These are phyloP conservation scores for Backusella morwellensis DNA, from an alignment of 192 early-diverging fungal species.

Conservation along the genomic window DNA sequence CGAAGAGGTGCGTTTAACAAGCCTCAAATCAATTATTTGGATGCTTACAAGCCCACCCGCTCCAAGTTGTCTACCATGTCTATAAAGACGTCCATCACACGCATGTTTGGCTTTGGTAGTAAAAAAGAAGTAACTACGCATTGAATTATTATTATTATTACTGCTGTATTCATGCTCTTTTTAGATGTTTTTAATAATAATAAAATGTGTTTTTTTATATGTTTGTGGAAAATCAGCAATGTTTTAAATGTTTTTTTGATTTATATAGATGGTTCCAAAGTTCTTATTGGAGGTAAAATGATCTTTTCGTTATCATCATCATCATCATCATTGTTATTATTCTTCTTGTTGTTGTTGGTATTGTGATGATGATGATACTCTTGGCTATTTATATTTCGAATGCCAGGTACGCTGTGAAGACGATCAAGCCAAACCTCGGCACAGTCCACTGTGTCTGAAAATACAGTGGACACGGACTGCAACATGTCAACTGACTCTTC, in stretches of 20 bases:
- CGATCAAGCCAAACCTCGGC: slow-evolving; percentile 65
- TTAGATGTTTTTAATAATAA: background rate
- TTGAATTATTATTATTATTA: background rate
- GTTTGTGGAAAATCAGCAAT: background rate
- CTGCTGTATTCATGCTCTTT: background rate
- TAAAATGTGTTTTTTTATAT: background rate
- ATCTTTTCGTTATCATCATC: background rate
- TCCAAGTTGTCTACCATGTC: slow-evolving; percentile 19
- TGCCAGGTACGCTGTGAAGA: slow-evolving; percentile 31
- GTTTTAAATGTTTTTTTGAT: background rate
- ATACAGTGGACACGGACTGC: slow-evolving; percentile 58
- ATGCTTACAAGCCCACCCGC: slow-evolving; percentile 36
- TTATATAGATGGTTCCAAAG: background rate
- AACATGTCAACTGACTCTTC: slow-evolving; percentile 71
- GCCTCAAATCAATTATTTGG: slow-evolving; percentile 65
- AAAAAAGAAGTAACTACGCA: slow-evolving; percentile 21
- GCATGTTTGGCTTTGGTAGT: slow-evolving; percentile 38
- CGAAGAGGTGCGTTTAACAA: slow-evolving; percentile 82
- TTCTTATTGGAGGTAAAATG: slow-evolving; percentile 17
- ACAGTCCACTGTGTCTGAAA: slow-evolving; percentile 64
- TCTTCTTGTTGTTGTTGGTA: background rate
- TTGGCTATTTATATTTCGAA: background rate
- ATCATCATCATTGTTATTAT: background rate
- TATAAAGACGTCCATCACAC: slow-evolving; percentile 32
- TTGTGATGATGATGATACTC: background rate